A percentile compares a stretch with the other conserved stretches of the same genome.
phyloP scores from a whole-genome alignment of 805 yeast species.

The Maudiozyma barnettii region DNA sequence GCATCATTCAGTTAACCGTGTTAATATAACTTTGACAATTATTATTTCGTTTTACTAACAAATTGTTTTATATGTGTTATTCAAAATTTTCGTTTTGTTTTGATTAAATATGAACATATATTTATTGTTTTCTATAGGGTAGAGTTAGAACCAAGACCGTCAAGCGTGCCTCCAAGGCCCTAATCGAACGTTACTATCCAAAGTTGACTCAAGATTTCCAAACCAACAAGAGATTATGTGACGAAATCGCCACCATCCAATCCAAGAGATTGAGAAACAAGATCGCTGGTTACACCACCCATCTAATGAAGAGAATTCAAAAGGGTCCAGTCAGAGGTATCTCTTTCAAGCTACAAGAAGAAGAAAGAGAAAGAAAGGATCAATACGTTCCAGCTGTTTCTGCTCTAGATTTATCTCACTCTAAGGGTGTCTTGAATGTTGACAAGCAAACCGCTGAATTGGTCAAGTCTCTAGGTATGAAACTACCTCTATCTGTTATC shows the following conservation, averaged over 20 bases:
- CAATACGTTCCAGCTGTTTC: slow-evolving; percentile 99
- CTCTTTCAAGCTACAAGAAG: slow-evolving; percentile 99
- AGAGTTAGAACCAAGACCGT: slow-evolving; percentile 99
- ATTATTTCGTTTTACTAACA: not conserved
- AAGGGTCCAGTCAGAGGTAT: slow-evolving; percentile 99
- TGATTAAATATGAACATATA: not conserved
- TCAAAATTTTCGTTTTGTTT: not conserved
- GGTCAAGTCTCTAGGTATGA: slow-evolving; percentile 89
- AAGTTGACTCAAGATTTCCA: slow-evolving; percentile 98
- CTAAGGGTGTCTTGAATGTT: slow-evolving; percentile 92
- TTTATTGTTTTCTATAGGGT: slow-evolving; percentile 48
- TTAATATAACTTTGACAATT: too few species aligned
- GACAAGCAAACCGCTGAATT: slow-evolving; percentile 94
- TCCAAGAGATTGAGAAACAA: slow-evolving; percentile 99
- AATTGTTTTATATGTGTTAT: not conserved
- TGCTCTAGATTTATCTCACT: slow-evolving; percentile 95
- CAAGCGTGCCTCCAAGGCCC: slow-evolving; percentile 99
- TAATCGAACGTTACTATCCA: slow-evolving; percentile 99
- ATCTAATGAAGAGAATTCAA: slow-evolving; percentile 99
- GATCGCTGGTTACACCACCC: slow-evolving; percentile 99
- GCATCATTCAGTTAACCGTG: too few species aligned
- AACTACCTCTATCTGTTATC: slow-evolving; percentile 76
- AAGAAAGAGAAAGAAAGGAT: slow-evolving; percentile 99
- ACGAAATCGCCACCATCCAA: slow-evolving; percentile 97
- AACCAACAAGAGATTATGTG: slow-evolving; percentile 99